Evolutionary conservation across 75 land plant genomes (phyloP), one percentile per base, ranked within the genome.

Genomic region (Sequoia sempervirens): DNA sequence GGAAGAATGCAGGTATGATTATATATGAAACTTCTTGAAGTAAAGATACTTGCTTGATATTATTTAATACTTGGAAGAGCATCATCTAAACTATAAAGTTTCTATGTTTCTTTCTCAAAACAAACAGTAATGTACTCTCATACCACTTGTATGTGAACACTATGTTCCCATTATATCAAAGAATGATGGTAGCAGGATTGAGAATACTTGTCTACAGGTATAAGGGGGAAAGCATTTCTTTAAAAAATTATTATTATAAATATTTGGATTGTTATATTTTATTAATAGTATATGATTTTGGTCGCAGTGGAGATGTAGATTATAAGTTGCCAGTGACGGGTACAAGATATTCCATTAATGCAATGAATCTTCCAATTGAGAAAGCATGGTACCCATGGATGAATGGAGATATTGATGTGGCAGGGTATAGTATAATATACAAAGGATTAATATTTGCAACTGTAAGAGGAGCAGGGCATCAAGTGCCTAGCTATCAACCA

Each of bases 381-480:
- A 50, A 50, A 50, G 14, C 53, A 50, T 50, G 53, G 53, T 50
- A 50, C 13, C 13, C 53, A 50, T 50, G 53, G 53, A 50, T 50
- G 53, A 14, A 50, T 50, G 53, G 53, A 50, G 53, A 50, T 50
- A 50, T 50, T 12, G 53, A 50, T 50, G 53, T 50, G 2, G 53
- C 2, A 0, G 53, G 14, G 12, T 50, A 50, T 13, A 50, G 53
- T 12, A 1, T 50, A 50, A 50, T 50, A 13, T 50, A 50, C 15
- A 13, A 50, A 12, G 53, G 53, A 50, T 50, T 50, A 6, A 92
- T 91, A 83, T 90, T 91, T 64, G 91, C 85, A 0, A 92, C 96
- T 0, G 90, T 94, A 14, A 87, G 94, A 85, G 94, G 90, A 12
- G 94, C 93, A 37, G 96, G 94, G 7, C 96, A 94, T 89, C 68